Base-by-base conservation (phyloP, 208 protist species). In the Wallacemonas collosoma region DNA sequence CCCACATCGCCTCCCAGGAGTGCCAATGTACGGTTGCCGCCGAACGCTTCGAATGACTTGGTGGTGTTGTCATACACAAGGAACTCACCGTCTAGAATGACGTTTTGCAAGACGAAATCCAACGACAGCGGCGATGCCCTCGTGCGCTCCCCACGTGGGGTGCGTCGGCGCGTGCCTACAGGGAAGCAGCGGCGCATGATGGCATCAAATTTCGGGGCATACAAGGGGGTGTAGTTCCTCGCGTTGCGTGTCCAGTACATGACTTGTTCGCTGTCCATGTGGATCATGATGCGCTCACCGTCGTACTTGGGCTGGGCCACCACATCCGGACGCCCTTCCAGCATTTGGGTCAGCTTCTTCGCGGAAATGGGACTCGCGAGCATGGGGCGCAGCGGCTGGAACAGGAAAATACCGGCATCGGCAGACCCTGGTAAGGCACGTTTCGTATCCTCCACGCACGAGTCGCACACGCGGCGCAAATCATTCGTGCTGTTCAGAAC, bases 61-160 rank as follows among this genome's bases (percentile, higher is more conserved):
- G 65, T 48, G 1, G 44, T 17, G 14, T 60, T 15, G 68, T 89
- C 75, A 62, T 79, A 94, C 17, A 91, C 58, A 4, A 91, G 63
- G 17, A 94, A 71, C 74, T 94, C 89, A 15, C 89, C 89, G 51
- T 94, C 89, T n/a, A 92, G 55, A 43, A 94, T 94, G 66, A 75
- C 84, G 70, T 73, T 80, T 15, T 86, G 55, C 41, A 78, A 41
- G 48, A 26, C 54, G 6, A 70, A 53, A 12, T 62, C 64, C 11
- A 40, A 14, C 36, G 53, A 11, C 38, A 51, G 45, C 9, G 38
- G 48, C 4, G 41, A 8, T 57, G 45, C 6, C 26, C 26, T 26
- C 26, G 26, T 26, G 26, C 26, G 17, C 38, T 61, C 26, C 45
- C 67, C 17, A 5, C 39, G 6, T 11, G 68, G 36, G 53, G 48